Conservation (phyloP, 148 eudicot species). For the Persicaria maculosa region DNA sequence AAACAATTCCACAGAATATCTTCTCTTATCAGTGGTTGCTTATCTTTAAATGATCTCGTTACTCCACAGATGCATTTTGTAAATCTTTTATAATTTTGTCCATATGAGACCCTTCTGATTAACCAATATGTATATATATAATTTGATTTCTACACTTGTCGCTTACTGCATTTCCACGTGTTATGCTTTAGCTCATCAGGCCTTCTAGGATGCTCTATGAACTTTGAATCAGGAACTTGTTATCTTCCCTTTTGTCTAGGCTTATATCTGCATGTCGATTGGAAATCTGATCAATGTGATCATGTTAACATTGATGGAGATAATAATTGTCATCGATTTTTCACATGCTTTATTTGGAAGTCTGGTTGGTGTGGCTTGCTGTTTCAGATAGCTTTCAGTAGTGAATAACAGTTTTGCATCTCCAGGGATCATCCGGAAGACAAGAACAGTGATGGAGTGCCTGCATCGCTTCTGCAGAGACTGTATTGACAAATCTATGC, state of each 20-base stretch:
- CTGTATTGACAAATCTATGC: constrained; percentile 99
- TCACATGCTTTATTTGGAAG: constrained; percentile 26
- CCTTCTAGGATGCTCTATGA: no score
- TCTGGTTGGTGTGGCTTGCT: constrained; percentile 12
- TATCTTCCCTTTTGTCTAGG: neutral
- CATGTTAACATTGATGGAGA: neutral
- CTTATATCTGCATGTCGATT: no score
- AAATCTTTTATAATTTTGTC: neutral
- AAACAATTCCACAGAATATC: no score
- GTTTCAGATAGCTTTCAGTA: neutral
- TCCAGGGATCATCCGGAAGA: constrained; percentile 87
- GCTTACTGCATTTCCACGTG: no score
- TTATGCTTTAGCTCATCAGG: no score
- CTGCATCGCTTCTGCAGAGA: constrained; percentile 97
- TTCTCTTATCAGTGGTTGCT: no score
- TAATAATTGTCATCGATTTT: neutral
- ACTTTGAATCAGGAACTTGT: neutral
- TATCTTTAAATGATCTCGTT: no score
- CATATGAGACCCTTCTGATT: no score
- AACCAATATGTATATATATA: no score
- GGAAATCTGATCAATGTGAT: no score
- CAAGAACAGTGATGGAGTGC: constrained; percentile 96
- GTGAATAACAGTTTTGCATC: constrained; percentile 4
- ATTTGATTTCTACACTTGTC: no score
- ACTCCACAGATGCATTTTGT: no score